phyloP scores from a whole-genome alignment of 148 eudicot genomes.

The Camellia japonica region DNA sequence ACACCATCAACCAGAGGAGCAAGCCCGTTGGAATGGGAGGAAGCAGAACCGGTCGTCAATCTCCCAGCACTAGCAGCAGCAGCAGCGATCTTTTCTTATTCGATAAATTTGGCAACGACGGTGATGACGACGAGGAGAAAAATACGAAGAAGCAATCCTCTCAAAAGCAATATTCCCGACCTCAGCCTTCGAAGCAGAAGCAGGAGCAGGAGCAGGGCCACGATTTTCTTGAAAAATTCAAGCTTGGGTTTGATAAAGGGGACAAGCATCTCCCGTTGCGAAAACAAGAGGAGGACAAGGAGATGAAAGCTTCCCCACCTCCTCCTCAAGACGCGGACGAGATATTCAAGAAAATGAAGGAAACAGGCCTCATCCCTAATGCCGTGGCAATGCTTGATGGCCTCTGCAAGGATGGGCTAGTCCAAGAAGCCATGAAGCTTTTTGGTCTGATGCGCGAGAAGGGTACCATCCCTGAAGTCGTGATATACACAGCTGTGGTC shows the following conservation, averaged over 20 bases:
- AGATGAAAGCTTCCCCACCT: conserved; percentile 13
- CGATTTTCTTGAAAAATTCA: conserved; percentile 72
- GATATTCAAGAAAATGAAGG: conserved; percentile 90
- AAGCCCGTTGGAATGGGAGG: conserved; percentile 23
- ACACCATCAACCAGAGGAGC: conserved; percentile 12
- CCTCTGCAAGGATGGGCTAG: conserved; percentile 83
- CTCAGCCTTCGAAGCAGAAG: conserved; percentile 20
- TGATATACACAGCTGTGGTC: conserved; percentile 86
- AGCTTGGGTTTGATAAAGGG: conserved; percentile 42
- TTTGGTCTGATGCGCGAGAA: conserved; percentile 86
- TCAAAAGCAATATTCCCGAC: background rate
- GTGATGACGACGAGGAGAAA: conserved; percentile 6
- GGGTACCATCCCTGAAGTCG: conserved; percentile 87
- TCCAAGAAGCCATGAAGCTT: conserved; percentile 90
- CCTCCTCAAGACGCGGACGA: conserved; percentile 64
- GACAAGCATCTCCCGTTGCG: conserved; percentile 8
- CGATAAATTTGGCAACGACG: conserved; percentile 24
- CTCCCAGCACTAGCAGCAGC: conserved; percentile 14
- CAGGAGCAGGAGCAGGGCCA: conserved; percentile 14
- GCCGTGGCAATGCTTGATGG: conserved; percentile 95
- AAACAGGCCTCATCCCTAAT: conserved; percentile 81
- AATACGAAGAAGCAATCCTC: conserved; percentile 2
- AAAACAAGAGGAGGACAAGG: conserved; percentile 20
- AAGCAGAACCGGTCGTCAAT: conserved; percentile 16
- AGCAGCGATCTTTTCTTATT: background rate